Base-by-base conservation (phyloP, 139 green algal species). In the Micromonas commoda region DNA sequence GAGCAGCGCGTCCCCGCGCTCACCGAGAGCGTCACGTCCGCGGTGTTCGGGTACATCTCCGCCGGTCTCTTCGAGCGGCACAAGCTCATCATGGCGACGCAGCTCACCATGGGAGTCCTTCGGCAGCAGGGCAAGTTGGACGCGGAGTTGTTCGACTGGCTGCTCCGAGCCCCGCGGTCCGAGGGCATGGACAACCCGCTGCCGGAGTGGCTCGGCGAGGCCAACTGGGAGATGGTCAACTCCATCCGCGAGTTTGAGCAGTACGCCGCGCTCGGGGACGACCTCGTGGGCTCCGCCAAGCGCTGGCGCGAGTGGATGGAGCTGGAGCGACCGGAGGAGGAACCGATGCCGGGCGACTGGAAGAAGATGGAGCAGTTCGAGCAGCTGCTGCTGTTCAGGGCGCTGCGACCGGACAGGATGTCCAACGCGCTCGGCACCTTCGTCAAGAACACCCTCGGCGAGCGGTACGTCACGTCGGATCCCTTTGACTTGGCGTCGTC, bases 221-320 rank as follows among this genome's bases (percentile, higher is more conserved):
- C 72, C 23, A 89, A 95, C 81, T 95, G 91, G 91, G 82, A 85
- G 5, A 83, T 86, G 31, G 79, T 95, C 29, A 85, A 93, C 71
- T 85, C 87, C 21, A 78, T 95, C 35, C 87, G 85, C 39, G 85
- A 83, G 16, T 68, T 92, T 64, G 80, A 84, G 28, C 76, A 65
- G 39, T 93, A 91, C 45, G 73, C 33, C 53, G 83, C 79, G 57
- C 80, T 95, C 33, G 71, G 89, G 61, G 92, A 91, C 80, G 89
- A 93, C 73, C 90, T 95, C 80, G 89, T 93, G 82, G 93, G 93
- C 85, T 88, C 84, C 72, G 88, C 78, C 32, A 88, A 93, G 67
- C 86, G 92, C 72, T 95, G 91, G 91, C 82, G 84, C 75, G 85
- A 84, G 67, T 95, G 89, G 89, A 91, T 85, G 81, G 65, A 76